Conservation (phyloP, 2,329 filamentous ascomycete genomes). For the Beauveria sp. region DNA sequence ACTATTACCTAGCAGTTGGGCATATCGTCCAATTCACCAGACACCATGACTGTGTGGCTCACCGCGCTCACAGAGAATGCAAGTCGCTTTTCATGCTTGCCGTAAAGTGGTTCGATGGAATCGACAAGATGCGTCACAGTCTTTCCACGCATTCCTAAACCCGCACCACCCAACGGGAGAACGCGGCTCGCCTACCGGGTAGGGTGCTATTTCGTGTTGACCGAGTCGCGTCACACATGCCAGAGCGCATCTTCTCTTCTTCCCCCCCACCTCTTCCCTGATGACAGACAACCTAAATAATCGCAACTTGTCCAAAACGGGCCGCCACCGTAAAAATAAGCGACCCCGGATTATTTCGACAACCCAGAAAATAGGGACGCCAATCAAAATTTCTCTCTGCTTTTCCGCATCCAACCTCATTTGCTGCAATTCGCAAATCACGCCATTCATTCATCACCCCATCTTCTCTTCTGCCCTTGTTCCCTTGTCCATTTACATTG, state of each 20-base stretch:
- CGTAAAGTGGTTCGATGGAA: constrained; percentile 1
- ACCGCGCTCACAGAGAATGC: neutral
- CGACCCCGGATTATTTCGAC: neutral
- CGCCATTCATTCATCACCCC: constrained; percentile 2
- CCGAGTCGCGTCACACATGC: constrained; percentile 1
- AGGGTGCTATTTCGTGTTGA: neutral
- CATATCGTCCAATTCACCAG: constrained; percentile 4
- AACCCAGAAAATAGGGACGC: neutral
- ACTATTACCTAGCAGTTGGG: neutral
- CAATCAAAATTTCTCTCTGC: neutral
- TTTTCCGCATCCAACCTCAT: neutral
- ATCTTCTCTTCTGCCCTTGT: neutral
- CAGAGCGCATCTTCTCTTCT: neutral
- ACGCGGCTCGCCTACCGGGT: constrained; percentile 3
- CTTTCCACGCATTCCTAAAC: neutral
- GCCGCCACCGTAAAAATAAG: neutral
- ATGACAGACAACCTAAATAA: too few species aligned
- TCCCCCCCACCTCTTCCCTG: neutral
- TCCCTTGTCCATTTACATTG: neutral
- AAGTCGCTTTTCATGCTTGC: neutral
- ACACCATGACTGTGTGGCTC: constrained; percentile 10
- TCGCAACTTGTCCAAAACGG: neutral
- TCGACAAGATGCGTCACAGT: neutral
- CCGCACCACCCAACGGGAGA: neutral
- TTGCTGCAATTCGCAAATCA: neutral